Evolutionary conservation across 179 eudicot species (phyloP), one percentile per base, ranked within the genome.

Genomic region (Beta macrorhiza): DNA sequence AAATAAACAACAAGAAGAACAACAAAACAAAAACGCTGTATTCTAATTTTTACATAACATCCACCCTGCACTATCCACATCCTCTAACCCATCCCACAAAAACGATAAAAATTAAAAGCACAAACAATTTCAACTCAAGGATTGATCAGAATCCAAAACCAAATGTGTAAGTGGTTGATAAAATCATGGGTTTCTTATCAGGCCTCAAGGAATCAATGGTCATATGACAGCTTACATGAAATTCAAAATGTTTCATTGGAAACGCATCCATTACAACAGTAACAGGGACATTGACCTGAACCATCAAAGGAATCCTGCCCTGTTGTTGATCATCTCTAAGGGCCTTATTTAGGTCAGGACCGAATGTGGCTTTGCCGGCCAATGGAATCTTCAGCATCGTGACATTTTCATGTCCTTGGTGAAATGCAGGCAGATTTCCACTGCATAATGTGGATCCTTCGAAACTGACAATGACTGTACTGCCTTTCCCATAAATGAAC

Each of bases 371-470:
- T 62, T 76, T 85, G 51, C 95, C 95, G 1, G 65, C 75, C 67
- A 92, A 19, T 2, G 72, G 55, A 17, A 92, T 47, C 12, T 83
- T 49, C 20, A 92, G 83, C 17, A 79, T 29, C 8, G 92, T 89
- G 9, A 79, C 81, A 74, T 91, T 91, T 10, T 76, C 20, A 1
- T 76, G 82, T 3, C 87, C 90, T 81, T 92, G 97, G 0, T 63
- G 61, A 45, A 92, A 90, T 2, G 20, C 12, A 0, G 93, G 95
- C 8, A 91, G 9, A 25, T 78, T 85, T 10, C 97, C 97, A 0
- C 79, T 49, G 73, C 95, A 88, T 3, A 92, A 75, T 0, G 32
- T 68, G 8, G 82, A 56, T 20, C 79, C 89, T 25, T 76, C 67
- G 52, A 82, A 91, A 14, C 71, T 37, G 19, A 90, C 86, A 0